These are phyloP conservation scores for Suillus lakei DNA, from an alignment of 768 basidiomycete species.

Conservation along the genomic window DNA sequence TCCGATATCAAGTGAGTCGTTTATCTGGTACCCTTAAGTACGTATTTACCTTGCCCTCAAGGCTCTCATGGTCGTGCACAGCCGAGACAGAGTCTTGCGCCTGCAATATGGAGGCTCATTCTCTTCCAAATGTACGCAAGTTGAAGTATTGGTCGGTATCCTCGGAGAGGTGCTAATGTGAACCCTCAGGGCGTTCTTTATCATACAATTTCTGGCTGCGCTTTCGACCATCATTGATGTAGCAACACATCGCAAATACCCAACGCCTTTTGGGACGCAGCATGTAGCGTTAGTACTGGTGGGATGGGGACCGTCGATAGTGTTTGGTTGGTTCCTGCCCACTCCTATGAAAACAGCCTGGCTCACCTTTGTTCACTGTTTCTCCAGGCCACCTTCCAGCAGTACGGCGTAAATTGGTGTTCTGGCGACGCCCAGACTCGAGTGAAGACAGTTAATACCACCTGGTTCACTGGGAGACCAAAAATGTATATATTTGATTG, in stretches of 20 bases:
- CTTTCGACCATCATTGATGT: slow-evolving; percentile 59
- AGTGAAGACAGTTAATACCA: neutral
- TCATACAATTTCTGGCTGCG: slow-evolving; percentile 51
- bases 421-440: slow-evolving; percentile 31
- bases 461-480: neutral
- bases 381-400: slow-evolving; percentile 41
- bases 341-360: neutral
- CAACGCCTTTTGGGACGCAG: slow-evolving; percentile 66
- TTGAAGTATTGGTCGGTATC: slow-evolving; percentile 17
- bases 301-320: slow-evolving; percentile 61
- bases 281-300: slow-evolving; percentile 62
- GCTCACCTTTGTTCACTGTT: slow-evolving; percentile 12
- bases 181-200: slow-evolving; percentile 45
- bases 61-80: neutral
- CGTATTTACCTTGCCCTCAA: neutral
- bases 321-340: slow-evolving; percentile 50
- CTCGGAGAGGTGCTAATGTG: slow-evolving; percentile 4
- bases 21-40: neutral
- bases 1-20: slow-evolving; percentile 2
- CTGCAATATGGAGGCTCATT: slow-evolving; percentile 56
- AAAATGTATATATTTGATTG: neutral
- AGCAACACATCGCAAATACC: slow-evolving; percentile 37
- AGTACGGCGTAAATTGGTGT: slow-evolving; percentile 43
- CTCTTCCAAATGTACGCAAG: slow-evolving; percentile 55
- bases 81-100: slow-evolving; percentile 32